A percentile compares a stretch with the other conserved stretches of the same genome.
Conservation (phyloP, 345 rosid species). For the Alliaria petiolata region DNA sequence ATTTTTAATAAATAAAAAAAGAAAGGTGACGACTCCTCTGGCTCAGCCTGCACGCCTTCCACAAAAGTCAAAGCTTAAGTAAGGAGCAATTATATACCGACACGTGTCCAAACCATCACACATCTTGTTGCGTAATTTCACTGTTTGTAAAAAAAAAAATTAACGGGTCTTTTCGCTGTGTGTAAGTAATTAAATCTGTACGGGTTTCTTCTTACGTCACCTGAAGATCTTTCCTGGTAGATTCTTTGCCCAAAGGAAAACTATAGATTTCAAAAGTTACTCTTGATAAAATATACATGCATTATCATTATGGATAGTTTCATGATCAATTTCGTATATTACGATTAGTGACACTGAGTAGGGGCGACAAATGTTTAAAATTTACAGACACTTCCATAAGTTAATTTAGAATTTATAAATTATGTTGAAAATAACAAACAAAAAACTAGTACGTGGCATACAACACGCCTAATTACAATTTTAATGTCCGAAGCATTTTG, state of each 20-base stretch:
- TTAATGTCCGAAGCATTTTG: no score
- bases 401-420: neutral
- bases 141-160: no score
- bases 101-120: conserved; percentile 14
- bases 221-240: conserved; percentile 11
- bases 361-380: neutral
- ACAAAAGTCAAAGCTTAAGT: conserved; percentile 22
- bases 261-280: neutral
- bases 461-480: no score
- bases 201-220: conserved; percentile 20
- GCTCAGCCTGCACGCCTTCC: conserved; percentile 11
- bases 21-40: neutral
- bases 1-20: no score
- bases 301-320: no score
- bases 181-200: neutral
- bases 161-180: conserved; percentile 15
- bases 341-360: neutral
- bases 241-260: conserved; percentile 8
- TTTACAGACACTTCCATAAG: neutral
- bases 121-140: conserved; percentile 8
- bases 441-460: no score
- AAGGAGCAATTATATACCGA: neutral
- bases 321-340: neutral
- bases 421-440: neutral
- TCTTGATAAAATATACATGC: no score